phyloP scores from a whole-genome alignment of 1,139 yeast genomes.

The Geotrichum aggregatum region DNA sequence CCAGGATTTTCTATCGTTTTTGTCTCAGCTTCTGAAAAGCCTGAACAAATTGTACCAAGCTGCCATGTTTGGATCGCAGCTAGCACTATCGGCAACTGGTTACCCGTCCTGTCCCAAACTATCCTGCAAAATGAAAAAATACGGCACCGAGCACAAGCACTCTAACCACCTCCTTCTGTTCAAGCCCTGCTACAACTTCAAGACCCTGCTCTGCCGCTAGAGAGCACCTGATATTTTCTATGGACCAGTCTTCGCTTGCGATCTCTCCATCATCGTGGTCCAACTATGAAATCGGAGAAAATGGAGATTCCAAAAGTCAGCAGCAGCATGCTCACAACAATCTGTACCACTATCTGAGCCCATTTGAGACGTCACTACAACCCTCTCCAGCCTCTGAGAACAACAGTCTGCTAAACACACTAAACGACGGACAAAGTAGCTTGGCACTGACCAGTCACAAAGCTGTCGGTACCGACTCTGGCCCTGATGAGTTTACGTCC shows the following conservation, averaged over 20 bases:
- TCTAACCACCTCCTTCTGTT: too few species aligned
- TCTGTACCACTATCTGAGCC: slow-evolving; percentile 7
- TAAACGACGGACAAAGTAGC: not conserved
- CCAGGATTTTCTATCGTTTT: too few species aligned
- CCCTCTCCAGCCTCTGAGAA: slow-evolving; percentile 1
- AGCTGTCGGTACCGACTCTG: too few species aligned
- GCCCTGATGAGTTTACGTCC: not conserved
- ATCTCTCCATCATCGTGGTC: slow-evolving; percentile 11
- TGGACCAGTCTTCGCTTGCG: not conserved
- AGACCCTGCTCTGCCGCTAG: too few species aligned
- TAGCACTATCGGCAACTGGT: too few species aligned
- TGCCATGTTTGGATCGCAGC: too few species aligned
- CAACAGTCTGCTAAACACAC: not conserved
- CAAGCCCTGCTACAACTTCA: too few species aligned
- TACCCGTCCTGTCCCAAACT: not conserved
- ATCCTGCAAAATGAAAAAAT: too few species aligned
- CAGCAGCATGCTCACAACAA: not conserved
- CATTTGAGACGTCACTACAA: not conserved
- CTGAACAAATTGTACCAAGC: too few species aligned
- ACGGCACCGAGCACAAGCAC: too few species aligned
- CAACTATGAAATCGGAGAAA: slow-evolving; percentile 7
- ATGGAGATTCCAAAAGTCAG: not conserved
- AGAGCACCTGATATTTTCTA: not conserved
- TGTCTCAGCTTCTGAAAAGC: too few species aligned
- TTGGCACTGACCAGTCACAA: not conserved